Conservation (phyloP, 257 asterid species). For the Nicotiana benthamiana region DNA sequence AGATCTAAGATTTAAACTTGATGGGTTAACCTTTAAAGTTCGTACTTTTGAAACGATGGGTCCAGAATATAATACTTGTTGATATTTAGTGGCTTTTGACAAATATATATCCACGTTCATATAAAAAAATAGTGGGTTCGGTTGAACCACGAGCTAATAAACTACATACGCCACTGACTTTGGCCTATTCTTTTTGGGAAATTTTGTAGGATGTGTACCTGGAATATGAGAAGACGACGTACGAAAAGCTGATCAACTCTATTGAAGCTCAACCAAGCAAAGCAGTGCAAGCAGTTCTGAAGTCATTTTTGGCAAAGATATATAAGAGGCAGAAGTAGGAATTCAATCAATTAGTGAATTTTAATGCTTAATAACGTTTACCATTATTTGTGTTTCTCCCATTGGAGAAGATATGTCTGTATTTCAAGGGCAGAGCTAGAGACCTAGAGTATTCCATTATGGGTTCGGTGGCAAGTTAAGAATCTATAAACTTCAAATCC, state of each 20-base stretch:
- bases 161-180: neutral
- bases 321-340: conserved; percentile 34
- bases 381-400: neutral
- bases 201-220: conserved; percentile 21
- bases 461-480: too few relatives aligned
- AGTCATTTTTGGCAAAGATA: conserved; percentile 30
- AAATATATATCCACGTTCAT: neutral
- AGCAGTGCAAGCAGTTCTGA: conserved; percentile 32
- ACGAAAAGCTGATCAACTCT: conserved; percentile 18
- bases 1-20: neutral
- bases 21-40: neutral
- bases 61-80: neutral
- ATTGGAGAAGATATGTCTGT: neutral
- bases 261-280: conserved; percentile 28
- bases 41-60: neutral
- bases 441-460: too few relatives aligned
- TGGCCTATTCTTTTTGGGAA: neutral
- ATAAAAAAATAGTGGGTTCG: neutral
- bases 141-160: neutral
- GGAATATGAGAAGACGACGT: conserved; percentile 29
- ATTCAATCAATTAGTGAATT: neutral
- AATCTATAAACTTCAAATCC: too few relatives aligned
- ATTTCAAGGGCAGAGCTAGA: neutral
- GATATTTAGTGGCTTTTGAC: neutral
- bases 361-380: neutral